phyloP scores from a whole-genome alignment of 2,329 filamentous ascomycete genomes.

The Paraphoma chrysanthemicola region DNA sequence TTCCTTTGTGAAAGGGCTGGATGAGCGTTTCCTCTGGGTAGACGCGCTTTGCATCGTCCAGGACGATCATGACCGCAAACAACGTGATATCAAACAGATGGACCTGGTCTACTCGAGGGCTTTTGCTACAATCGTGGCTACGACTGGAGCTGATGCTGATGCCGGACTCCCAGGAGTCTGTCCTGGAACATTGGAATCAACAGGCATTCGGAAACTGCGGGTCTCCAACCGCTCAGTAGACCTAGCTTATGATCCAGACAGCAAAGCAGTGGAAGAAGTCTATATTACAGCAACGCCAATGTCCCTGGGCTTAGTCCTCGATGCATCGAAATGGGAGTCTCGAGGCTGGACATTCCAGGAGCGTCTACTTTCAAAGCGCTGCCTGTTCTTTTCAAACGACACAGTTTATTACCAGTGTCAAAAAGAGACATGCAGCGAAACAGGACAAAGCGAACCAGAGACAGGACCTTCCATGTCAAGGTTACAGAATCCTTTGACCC shows the following conservation, averaged over 20 bases:
- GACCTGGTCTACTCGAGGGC: constrained; percentile 43
- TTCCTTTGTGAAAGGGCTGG: constrained; percentile 6
- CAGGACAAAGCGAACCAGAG: neutral
- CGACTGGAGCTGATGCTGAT: constrained; percentile 25
- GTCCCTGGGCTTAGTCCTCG: too few species aligned
- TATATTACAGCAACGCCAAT: too few species aligned
- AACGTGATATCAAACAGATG: constrained; percentile 39
- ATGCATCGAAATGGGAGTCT: constrained; percentile 11
- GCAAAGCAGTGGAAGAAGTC: neutral
- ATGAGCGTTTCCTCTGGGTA: constrained; percentile 17
- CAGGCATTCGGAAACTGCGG: neutral
- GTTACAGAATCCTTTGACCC: too few species aligned
- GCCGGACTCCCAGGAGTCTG: constrained; percentile 18
- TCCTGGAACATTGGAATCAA: neutral
- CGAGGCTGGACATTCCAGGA: constrained; percentile 25
- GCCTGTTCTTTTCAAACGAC: constrained; percentile 7
- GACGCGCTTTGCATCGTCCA: constrained; percentile 22
- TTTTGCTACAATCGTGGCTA: constrained; percentile 44
- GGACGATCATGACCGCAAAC: constrained; percentile 18
- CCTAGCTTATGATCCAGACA: neutral
- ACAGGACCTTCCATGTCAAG: neutral
- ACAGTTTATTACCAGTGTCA: constrained; percentile 16
- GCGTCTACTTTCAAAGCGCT: constrained; percentile 7
- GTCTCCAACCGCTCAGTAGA: neutral
- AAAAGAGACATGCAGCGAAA: constrained; percentile 1